These are phyloP conservation scores for Pichia phayaonensis DNA, from an alignment of 805 yeast species.

Conservation along the genomic window DNA sequence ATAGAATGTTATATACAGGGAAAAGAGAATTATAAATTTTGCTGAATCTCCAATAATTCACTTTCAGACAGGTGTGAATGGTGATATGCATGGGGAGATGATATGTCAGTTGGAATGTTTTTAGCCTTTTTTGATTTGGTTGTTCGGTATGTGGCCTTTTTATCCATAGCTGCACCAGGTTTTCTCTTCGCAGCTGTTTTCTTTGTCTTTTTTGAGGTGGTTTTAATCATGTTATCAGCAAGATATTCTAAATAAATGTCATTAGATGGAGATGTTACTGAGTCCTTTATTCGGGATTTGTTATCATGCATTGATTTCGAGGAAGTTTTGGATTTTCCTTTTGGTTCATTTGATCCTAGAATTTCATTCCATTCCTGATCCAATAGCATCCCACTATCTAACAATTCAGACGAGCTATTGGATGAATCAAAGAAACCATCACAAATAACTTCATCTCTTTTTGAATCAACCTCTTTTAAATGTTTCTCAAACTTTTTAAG, in stretches of 20 bases:
- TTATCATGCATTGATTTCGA: background rate
- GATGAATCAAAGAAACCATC: slow-evolving; percentile 12
- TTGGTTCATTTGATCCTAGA: background rate
- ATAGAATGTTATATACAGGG: background rate
- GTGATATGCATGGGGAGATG: background rate
- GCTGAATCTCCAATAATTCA: slow-evolving; percentile 1
- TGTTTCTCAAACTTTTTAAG: slow-evolving; percentile 14
- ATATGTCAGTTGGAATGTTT: background rate
- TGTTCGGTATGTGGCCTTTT: background rate
- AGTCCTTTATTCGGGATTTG: background rate
- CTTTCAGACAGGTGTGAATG: slow-evolving; percentile 1
- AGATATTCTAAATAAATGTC: background rate
- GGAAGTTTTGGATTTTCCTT: background rate
- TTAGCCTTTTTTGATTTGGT: background rate
- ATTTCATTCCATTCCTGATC: slow-evolving; percentile 6
- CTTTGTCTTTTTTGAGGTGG: background rate
- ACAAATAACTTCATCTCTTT: slow-evolving; percentile 14
- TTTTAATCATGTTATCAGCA: background rate
- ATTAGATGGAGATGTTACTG: background rate
- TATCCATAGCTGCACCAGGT: background rate
- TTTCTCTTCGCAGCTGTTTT: background rate
- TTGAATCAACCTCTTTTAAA: slow-evolving; percentile 9
- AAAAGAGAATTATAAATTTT: background rate
- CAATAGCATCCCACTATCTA: slow-evolving; percentile 13
- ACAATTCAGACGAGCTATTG: slow-evolving; percentile 14